These are phyloP conservation scores for Rhizomucor pusillus DNA, from an alignment of 371 early-diverging fungal genomes.

Conservation along the genomic window DNA sequence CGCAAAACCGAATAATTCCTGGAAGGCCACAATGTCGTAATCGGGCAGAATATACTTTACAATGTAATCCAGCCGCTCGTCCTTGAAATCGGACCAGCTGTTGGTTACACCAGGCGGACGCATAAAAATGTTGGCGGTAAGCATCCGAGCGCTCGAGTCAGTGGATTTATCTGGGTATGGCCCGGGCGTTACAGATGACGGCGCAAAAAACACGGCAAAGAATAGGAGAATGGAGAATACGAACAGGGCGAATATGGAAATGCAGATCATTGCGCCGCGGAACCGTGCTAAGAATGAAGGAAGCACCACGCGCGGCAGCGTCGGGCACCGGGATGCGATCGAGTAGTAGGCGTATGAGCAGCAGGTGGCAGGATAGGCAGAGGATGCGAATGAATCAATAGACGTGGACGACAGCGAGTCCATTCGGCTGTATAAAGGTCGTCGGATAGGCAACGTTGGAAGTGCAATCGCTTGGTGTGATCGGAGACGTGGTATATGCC, in stretches of 20 bases:
- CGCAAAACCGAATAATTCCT: conserved; percentile 83
- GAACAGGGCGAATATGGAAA: conserved; percentile 25
- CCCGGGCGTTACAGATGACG: conserved; percentile 24
- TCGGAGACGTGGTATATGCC: conserved; percentile 38
- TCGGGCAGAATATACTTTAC: conserved; percentile 57
- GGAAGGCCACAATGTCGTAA: conserved; percentile 79
- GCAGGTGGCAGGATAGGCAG: conserved; percentile 20
- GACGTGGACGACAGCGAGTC: conserved; percentile 19
- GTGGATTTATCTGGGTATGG: conserved; percentile 33
- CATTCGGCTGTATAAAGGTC: conserved; percentile 2
- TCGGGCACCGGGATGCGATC: conserved; percentile 14
- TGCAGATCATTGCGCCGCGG: conserved; percentile 22
- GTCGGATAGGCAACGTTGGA: conserved; percentile 26
- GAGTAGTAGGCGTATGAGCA: conserved; percentile 28
- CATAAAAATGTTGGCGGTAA: conserved; percentile 82
- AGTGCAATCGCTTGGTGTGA: conserved; percentile 45
- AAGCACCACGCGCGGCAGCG: conserved; percentile 22
- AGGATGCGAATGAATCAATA: conserved; percentile 23
- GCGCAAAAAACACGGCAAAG: conserved; percentile 35
- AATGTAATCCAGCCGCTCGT: conserved; percentile 68
- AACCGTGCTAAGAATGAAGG: conserved; percentile 28
- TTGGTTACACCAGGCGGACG: conserved; percentile 82
- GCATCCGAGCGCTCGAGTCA: conserved; percentile 48
- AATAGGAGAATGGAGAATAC: conserved; percentile 38
- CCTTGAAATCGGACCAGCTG: conserved; percentile 78